Evolutionary conservation across 2,329 filamentous ascomycete genomes (phyloP).

Genomic region (Colletotrichum acutatum): DNA sequence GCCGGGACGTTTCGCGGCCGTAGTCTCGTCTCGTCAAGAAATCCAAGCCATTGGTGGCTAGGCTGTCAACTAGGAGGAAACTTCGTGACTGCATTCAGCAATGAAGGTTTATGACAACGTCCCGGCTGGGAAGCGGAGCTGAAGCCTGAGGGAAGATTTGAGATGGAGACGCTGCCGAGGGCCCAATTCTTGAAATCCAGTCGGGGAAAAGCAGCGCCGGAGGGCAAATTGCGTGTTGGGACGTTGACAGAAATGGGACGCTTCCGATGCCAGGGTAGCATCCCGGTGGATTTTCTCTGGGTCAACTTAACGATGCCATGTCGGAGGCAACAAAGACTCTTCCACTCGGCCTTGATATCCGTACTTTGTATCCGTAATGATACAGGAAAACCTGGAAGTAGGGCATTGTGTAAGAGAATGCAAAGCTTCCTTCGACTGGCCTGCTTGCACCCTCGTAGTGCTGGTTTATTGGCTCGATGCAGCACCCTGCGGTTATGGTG

Average conservation of each 20-base stretch:
- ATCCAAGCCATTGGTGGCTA: constrained; percentile 18
- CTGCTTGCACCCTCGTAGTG: not conserved
- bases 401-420: not conserved
- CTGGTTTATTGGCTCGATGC: not conserved
- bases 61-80: constrained; percentile 8
- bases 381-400: not conserved
- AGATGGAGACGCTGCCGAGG: constrained; percentile 22
- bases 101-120: not conserved
- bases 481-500: not conserved
- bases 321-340: not conserved
- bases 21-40: constrained; percentile 9
- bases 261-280: constrained; percentile 17
- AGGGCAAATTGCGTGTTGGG: constrained; percentile 18
- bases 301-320: not conserved
- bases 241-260: constrained; percentile 1
- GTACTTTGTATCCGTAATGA: too few relatives aligned
- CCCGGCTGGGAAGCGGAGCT: not conserved
- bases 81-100: constrained; percentile 18
- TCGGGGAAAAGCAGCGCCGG: constrained; percentile 20
- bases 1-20: constrained; percentile 8
- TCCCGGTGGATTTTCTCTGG: constrained; percentile 10
- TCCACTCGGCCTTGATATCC: not conserved
- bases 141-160: constrained; percentile 15
- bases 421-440: not conserved
- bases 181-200: constrained; percentile 14